Percentiles rank a stretch among this genome's conserved stretches.
These are phyloP conservation scores for Erythrobasidium hasegawianum DNA, from an alignment of 1,284 basidiomycete species.

Conservation along the genomic window DNA sequence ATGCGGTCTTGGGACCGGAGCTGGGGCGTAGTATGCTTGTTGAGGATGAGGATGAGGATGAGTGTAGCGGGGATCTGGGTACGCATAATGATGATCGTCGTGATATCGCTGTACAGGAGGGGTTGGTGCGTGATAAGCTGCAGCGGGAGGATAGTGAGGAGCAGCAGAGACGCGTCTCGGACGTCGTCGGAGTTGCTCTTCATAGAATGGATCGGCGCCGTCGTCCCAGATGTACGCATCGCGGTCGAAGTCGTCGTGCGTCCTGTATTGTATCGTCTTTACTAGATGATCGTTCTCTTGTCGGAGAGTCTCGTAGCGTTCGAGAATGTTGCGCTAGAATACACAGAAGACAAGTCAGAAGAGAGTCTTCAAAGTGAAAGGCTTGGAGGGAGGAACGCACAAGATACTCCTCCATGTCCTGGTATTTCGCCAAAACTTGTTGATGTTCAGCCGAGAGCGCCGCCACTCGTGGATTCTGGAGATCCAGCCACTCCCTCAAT, in stretches of 20 bases:
- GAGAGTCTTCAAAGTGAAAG: no score
- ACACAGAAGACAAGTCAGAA: no score
- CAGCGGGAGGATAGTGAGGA: no score
- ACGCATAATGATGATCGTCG: no score
- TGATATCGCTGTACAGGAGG: no score
- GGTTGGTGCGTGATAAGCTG: no score
- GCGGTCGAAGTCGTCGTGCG: conserved; percentile 1
- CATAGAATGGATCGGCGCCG: background rate
- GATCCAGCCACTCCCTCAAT: background rate
- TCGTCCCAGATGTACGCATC: background rate
- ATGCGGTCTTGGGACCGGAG: no score
- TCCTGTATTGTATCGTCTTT: background rate
- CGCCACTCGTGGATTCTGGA: background rate
- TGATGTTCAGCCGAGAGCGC: background rate
- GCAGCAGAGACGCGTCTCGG: background rate
- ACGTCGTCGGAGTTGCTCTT: background rate
- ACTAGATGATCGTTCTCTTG: background rate
- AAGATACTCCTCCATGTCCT: background rate
- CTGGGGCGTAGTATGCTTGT: background rate
- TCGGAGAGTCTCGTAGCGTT: background rate
- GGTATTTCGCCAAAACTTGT: background rate
- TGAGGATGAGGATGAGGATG: background rate
- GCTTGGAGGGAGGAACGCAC: background rate
- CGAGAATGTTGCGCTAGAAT: background rate
- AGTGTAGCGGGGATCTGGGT: background rate